Conservation (phyloP, 129 eudicot genomes). For the Ambrosia trifida region DNA sequence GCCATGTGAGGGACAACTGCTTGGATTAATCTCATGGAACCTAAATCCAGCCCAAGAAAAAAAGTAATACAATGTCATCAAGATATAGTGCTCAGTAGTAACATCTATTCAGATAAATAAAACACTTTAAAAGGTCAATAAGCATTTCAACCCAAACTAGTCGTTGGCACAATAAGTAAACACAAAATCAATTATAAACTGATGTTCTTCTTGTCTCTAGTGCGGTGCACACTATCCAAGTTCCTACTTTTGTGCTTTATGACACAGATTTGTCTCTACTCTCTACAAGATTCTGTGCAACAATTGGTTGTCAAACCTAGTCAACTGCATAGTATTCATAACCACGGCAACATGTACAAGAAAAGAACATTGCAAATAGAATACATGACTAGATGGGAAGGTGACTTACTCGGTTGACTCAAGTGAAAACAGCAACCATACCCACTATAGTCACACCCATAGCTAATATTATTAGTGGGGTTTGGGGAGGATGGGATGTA, state of each 20-base stretch:
- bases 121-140: neutral
- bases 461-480: too few relatives aligned
- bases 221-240: neutral
- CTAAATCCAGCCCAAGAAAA: conserved; percentile 38
- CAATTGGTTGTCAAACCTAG: too few relatives aligned
- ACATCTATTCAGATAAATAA: neutral
- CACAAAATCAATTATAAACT: neutral
- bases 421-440: too few relatives aligned
- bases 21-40: conserved; percentile 84
- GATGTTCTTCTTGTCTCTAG: neutral
- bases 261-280: neutral
- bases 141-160: conserved; percentile 1
- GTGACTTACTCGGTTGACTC: too few relatives aligned
- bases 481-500: too few relatives aligned
- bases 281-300: neutral
- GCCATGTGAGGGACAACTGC: conserved; percentile 95
- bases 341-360: too few relatives aligned
- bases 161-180: neutral
- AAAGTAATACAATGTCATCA: neutral
- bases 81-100: neutral
- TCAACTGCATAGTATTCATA: too few relatives aligned
- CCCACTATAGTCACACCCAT: too few relatives aligned
- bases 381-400: too few relatives aligned
- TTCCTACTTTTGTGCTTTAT: neutral
- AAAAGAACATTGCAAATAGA: too few relatives aligned